A percentile compares a stretch with the other conserved stretches of the same genome.
phyloP scores from a whole-genome alignment of 768 basidiomycete species.

The Psilocybe azurescens region DNA sequence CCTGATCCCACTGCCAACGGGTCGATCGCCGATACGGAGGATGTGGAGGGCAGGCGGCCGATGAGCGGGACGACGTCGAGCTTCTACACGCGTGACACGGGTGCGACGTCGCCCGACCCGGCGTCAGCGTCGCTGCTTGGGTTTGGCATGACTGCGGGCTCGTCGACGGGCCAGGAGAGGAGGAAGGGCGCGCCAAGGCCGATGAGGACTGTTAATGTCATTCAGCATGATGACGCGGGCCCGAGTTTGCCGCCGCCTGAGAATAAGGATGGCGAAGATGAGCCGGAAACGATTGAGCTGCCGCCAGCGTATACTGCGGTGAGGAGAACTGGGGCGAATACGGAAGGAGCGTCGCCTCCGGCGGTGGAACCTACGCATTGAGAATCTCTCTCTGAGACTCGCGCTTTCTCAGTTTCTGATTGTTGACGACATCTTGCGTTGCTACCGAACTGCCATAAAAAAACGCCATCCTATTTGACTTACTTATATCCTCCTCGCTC shows the following conservation, averaged over 20 bases:
- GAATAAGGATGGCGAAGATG: slow-evolving; percentile 39
- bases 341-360: slow-evolving; percentile 1
- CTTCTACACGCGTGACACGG: slow-evolving; percentile 41
- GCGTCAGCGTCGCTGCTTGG: slow-evolving; percentile 20
- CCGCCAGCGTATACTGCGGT: slow-evolving; percentile 85
- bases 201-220: slow-evolving; percentile 76
- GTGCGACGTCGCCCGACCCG: slow-evolving; percentile 54
- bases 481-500: no score
- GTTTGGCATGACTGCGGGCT: slow-evolving; percentile 24
- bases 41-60: slow-evolving; percentile 32
- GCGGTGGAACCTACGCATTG: neutral
- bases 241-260: slow-evolving; percentile 40
- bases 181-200: slow-evolving; percentile 54
- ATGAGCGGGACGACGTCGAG: slow-evolving; percentile 47
- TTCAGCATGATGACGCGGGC: slow-evolving; percentile 88
- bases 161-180: slow-evolving; percentile 32
- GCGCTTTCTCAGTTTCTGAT: no score
- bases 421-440: no score
- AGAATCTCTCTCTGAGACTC: neutral
- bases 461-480: no score
- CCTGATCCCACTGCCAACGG: slow-evolving; percentile 59
- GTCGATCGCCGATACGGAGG: slow-evolving; percentile 31
- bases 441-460: neutral
- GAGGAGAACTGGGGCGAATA: slow-evolving; percentile 16
- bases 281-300: slow-evolving; percentile 79